Percentiles rank a stretch among this genome's conserved stretches.
phyloP scores from a whole-genome alignment of 192 early-diverging fungal species.

The Gamsiella multidivaricata region DNA sequence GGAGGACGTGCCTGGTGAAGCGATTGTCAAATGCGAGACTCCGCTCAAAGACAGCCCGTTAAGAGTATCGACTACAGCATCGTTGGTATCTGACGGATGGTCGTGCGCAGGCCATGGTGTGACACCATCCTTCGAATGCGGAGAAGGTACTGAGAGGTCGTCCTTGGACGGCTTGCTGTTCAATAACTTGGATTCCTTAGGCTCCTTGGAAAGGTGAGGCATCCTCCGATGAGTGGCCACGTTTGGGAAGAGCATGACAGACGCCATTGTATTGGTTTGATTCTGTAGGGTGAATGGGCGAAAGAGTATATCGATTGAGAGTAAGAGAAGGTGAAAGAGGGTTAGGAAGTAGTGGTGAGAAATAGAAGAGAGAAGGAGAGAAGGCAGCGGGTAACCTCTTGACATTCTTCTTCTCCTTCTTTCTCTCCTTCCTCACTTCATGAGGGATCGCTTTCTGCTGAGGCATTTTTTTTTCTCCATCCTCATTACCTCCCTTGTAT shows the following conservation, averaged over 20 bases:
- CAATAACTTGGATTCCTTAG: too few species aligned
- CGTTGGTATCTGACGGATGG: not conserved
- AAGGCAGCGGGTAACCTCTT: too few species aligned
- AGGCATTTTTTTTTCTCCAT: slow-evolving; percentile 1
- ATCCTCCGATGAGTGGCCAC: slow-evolving; percentile 32
- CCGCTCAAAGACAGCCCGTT: not conserved
- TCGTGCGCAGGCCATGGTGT: not conserved
- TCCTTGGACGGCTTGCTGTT: too few species aligned
- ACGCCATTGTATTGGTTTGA: slow-evolving; percentile 47
- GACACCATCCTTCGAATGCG: not conserved
- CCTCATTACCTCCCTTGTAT: not conserved
- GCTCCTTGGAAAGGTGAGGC: slow-evolving; percentile 35
- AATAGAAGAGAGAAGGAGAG: not conserved
- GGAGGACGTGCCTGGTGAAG: not conserved
- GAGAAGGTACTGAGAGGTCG: not conserved
- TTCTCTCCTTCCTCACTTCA: not conserved
- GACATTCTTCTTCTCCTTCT: not conserved
- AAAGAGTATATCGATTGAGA: not conserved
- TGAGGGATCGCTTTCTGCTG: slow-evolving; percentile 2
- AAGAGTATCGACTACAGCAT: not conserved
- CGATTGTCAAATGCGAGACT: not conserved
- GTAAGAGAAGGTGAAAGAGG: not conserved
- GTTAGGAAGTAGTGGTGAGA: too few species aligned
- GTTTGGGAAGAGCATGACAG: slow-evolving; percentile 40
- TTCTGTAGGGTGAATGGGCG: too few species aligned